Percentiles rank a stretch among this genome's conserved stretches.
phyloP scores from a whole-genome alignment of 306 rosid genomes.

The Amphicarpaea edgeworthii region DNA sequence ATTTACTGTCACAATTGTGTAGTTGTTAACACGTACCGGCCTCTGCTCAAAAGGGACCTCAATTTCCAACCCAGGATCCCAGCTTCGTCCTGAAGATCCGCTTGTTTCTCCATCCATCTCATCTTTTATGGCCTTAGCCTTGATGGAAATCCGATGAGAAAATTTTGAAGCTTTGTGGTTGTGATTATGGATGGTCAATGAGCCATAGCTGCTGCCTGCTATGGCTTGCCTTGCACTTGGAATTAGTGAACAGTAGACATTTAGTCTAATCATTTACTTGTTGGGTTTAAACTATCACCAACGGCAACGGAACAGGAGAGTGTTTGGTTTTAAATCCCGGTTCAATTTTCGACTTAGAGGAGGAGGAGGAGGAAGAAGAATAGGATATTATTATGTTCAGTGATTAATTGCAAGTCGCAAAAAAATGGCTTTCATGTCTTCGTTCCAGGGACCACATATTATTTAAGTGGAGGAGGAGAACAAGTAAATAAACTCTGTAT shows the following conservation, averaged over 20 bases:
- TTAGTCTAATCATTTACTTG: constrained; percentile 71
- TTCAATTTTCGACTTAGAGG: constrained; percentile 33
- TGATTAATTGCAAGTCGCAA: too few species aligned
- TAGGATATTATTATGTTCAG: constrained; percentile 40
- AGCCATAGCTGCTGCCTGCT: constrained; percentile 54
- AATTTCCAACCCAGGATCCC: constrained; percentile 90
- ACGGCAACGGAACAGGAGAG: constrained; percentile 13
- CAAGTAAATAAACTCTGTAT: constrained; percentile 16
- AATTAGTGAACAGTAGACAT: constrained; percentile 71
- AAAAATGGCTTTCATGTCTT: constrained; percentile 38
- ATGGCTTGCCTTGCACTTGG: constrained; percentile 56
- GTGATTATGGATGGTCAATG: constrained; percentile 57
- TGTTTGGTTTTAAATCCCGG: constrained; percentile 23
- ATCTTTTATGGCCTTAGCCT: constrained; percentile 72
- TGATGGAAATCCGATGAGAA: constrained; percentile 53
- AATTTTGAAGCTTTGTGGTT: constrained; percentile 50
- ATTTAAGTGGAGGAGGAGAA: constrained; percentile 73
- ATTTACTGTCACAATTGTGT: background rate
- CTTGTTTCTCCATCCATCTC: constrained; percentile 76
- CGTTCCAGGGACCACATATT: constrained; percentile 52
- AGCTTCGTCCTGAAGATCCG: constrained; percentile 76
- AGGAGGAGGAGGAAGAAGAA: background rate
- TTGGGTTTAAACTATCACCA: constrained; percentile 36
- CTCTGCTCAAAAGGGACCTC: constrained; percentile 96
- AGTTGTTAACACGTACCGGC: constrained; percentile 64